Conservation (phyloP, 2,329 filamentous ascomycete genomes). For the Apiospora koreana region DNA sequence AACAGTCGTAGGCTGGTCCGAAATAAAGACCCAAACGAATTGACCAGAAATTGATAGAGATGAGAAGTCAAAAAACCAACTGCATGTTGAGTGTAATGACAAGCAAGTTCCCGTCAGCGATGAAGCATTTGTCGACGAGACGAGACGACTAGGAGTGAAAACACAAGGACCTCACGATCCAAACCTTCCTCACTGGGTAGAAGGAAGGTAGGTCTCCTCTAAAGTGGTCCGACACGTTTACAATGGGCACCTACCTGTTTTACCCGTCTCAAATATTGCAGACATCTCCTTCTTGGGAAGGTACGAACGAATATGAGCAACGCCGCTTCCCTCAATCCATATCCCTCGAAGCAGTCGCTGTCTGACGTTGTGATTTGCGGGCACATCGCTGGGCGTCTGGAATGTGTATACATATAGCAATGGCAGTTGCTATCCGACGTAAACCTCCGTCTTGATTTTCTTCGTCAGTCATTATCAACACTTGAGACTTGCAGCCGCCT, state of each 20-base stretch:
- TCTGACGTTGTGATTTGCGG: not conserved
- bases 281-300: not conserved
- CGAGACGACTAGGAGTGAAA: not conserved
- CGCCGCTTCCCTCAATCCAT: not conserved
- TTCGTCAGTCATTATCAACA: not conserved
- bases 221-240: not conserved
- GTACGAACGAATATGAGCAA: not conserved
- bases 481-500: not conserved
- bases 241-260: not conserved
- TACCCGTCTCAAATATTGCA: not conserved
- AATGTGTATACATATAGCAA: not conserved
- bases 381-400: not conserved
- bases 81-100: not conserved
- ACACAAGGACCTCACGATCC: not conserved
- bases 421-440: not conserved
- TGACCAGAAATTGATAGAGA: not conserved
- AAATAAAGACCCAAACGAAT: not conserved
- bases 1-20: not conserved
- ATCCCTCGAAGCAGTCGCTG: not conserved
- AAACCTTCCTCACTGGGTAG: not conserved
- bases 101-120: not conserved
- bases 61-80: not conserved
- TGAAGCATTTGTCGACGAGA: not conserved
- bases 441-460: not conserved
- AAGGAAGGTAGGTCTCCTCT: not conserved